phyloP scores from a whole-genome alignment of 371 early-diverging fungal species.

The Cokeromyces recurvatus region DNA sequence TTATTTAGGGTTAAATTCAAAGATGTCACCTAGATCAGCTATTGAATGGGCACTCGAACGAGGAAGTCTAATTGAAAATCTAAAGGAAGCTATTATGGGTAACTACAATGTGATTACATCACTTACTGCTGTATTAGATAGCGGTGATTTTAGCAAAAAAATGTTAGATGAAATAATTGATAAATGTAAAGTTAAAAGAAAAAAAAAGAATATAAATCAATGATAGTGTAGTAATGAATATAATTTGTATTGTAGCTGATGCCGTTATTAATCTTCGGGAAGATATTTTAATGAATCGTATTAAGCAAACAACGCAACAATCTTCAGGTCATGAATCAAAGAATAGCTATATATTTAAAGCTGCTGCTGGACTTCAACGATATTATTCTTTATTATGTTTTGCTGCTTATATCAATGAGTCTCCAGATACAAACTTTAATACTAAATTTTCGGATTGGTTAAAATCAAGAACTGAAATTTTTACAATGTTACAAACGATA shows the following conservation, averaged over 20 bases:
- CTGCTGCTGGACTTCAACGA: conserved; percentile 52
- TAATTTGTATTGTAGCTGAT: conserved; percentile 38
- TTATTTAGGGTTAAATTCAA: conserved; percentile 22
- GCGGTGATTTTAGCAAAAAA: conserved; percentile 47
- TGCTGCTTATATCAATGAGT: conserved; percentile 50
- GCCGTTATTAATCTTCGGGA: conserved; percentile 62
- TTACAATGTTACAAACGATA: conserved; percentile 52
- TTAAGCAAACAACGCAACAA: conserved; percentile 39
- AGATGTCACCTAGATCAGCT: conserved; percentile 43
- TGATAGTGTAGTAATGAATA: too few species aligned
- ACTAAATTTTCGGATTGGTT: conserved; percentile 51
- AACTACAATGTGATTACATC: conserved; percentile 52
- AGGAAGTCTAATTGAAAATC: conserved; percentile 44
- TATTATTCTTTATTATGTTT: conserved; percentile 63
- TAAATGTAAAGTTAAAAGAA: conserved; percentile 34
- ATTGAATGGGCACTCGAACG: conserved; percentile 60
- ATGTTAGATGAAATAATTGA: conserved; percentile 56
- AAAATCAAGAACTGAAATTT: conserved; percentile 47
- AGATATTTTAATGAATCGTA: conserved; percentile 55
- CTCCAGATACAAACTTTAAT: conserved; percentile 26
- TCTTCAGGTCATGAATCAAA: conserved; percentile 21
- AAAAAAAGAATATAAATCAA: neutral
- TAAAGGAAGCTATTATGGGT: conserved; percentile 58
- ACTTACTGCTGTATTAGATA: conserved; percentile 43
- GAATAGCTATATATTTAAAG: conserved; percentile 32